Evolutionary conservation across 495 filamentous ascomycete species (phyloP).

Genomic region (Elasticomyces elasticus): DNA sequence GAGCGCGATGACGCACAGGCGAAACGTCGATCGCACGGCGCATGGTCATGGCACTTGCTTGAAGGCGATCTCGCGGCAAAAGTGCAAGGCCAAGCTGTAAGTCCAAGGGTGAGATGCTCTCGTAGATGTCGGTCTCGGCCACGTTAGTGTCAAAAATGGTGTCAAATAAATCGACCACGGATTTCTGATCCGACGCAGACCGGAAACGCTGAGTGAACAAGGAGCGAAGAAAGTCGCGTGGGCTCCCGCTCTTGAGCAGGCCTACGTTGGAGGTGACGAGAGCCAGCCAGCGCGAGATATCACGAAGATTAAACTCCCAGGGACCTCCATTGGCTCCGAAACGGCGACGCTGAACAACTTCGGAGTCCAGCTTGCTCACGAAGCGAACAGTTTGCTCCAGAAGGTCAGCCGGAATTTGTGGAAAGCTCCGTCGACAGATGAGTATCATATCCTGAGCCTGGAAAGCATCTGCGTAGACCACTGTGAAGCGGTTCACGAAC

Average conservation of each 20-base stretch:
- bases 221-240: constrained; percentile 66
- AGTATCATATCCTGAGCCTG: constrained; percentile 65
- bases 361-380: constrained; percentile 63
- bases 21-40: neutral
- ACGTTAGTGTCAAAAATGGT: constrained; percentile 39
- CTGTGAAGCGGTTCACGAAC: constrained; percentile 95
- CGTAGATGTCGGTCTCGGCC: constrained; percentile 39
- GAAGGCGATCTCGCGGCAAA: constrained; percentile 45
- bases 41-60: neutral
- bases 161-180: constrained; percentile 55
- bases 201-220: constrained; percentile 85
- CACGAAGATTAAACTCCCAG: constrained; percentile 96
- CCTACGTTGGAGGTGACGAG: constrained; percentile 50
- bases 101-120: constrained; percentile 56
- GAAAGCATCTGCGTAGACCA: constrained; percentile 90
- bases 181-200: constrained; percentile 50
- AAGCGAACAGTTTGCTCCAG: constrained; percentile 63
- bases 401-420: constrained; percentile 43
- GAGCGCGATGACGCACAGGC: constrained; percentile 43
- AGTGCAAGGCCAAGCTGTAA: constrained; percentile 74
- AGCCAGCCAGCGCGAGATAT: constrained; percentile 81
- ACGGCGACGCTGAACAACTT: constrained; percentile 51
- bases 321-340: constrained; percentile 78
- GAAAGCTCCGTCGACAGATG: constrained; percentile 72
- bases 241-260: constrained; percentile 42